Evolutionary conservation across 352 stramenopile species (phyloP).

Genomic region (Achlya hypogyna): DNA sequence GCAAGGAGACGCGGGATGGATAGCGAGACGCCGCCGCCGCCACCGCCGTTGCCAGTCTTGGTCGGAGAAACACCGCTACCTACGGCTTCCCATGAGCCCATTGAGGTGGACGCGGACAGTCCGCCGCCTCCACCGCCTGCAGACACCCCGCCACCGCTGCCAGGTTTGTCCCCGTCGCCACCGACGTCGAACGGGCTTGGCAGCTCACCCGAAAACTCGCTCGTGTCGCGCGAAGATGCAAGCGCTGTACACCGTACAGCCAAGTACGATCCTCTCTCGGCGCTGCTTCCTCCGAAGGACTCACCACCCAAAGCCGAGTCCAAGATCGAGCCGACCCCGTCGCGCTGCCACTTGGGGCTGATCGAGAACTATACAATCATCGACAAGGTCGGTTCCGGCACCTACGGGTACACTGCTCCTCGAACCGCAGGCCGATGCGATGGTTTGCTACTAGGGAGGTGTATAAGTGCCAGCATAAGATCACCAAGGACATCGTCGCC

Average conservation of each 20-base stretch:
- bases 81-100: background rate
- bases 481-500: constrained; percentile 80
- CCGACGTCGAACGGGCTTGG: background rate
- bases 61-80: background rate
- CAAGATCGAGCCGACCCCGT: background rate
- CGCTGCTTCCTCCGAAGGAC: background rate
- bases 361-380: constrained; percentile 86
- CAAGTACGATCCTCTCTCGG: background rate
- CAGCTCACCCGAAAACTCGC: background rate
- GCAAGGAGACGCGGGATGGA: background rate
- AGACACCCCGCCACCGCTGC: constrained; percentile 15
- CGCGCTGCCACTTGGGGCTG: constrained; percentile 73
- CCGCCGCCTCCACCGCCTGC: constrained; percentile 10
- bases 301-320: background rate
- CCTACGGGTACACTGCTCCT: constrained; percentile 56
- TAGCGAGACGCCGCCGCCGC: constrained; percentile 4
- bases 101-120: background rate
- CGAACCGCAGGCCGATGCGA: background rate
- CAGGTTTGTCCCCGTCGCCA: background rate
- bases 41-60: background rate
- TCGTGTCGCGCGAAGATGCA: constrained; percentile 1
- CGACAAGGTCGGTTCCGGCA: constrained; percentile 78
- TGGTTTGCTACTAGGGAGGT: constrained; percentile 60
- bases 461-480: constrained; percentile 82
- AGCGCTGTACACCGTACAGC: background rate